Conservation (phyloP, 2,329 filamentous ascomycete genomes). For the Aspergillus sp. region DNA sequence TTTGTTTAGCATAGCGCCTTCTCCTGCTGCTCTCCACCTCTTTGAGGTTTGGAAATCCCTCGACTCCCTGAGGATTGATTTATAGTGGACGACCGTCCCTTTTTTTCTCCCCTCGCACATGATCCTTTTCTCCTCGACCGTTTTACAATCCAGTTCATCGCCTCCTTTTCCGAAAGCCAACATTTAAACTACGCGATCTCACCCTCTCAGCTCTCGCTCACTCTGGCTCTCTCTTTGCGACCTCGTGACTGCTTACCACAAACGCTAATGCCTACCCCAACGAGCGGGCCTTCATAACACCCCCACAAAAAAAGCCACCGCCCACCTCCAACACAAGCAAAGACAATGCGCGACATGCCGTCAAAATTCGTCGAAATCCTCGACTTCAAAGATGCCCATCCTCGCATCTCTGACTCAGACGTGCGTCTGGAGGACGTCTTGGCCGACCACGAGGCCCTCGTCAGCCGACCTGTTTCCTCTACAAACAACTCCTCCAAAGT, state of each 20-base stretch:
- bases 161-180: neutral
- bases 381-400: constrained; percentile 39
- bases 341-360: constrained; percentile 38
- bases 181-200: neutral
- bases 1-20: neutral
- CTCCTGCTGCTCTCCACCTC: neutral
- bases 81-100: neutral
- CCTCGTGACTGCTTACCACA: neutral
- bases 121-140: neutral
- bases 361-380: constrained; percentile 52
- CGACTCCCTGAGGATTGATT: constrained; percentile 1
- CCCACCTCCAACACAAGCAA: neutral
- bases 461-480: constrained; percentile 41
- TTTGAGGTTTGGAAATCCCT: neutral
- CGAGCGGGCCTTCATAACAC: neutral
- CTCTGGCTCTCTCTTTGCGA: neutral
- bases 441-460: constrained; percentile 43
- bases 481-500: constrained; percentile 42
- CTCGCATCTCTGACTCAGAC: constrained; percentile 44
- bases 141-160: neutral
- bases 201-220: neutral
- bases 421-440: constrained; percentile 51
- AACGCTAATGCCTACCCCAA: constrained; percentile 7
- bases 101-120: neutral
- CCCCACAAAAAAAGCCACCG: neutral